Conservation (phyloP, 345 rosid genomes). For the Citropsis articulata region DNA sequence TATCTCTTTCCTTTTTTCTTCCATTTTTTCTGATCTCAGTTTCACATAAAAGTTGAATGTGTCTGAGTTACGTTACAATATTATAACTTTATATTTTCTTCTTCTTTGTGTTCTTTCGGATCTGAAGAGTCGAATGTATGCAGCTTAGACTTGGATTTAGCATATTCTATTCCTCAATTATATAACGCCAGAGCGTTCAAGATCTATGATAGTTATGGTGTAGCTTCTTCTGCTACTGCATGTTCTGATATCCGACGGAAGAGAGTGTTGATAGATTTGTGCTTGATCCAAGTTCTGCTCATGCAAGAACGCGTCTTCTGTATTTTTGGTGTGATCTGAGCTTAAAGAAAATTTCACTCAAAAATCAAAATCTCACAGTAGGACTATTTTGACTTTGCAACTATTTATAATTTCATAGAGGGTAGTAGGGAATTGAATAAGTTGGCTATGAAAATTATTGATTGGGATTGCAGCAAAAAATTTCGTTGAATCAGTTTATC, state of each 20-base stretch:
- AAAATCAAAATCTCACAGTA: background rate
- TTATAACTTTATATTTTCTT: background rate
- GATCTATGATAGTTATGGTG: background rate
- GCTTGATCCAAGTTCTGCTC: background rate
- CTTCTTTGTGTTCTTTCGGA: background rate
- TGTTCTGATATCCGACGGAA: too few relatives aligned
- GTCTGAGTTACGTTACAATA: background rate
- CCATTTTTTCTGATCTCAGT: background rate
- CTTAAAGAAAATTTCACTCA: background rate
- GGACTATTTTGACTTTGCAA: too few relatives aligned
- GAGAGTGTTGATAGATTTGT: background rate
- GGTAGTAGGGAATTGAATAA: too few relatives aligned
- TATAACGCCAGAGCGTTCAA: background rate
- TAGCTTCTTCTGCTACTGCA: too few relatives aligned
- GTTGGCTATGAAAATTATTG: background rate
- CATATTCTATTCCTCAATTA: background rate
- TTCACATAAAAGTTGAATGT: background rate
- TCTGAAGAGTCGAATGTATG: background rate
- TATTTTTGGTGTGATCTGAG: background rate
- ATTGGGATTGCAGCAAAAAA: background rate
- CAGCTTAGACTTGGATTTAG: background rate
- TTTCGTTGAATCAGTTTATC: background rate
- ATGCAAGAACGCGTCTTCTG: background rate
- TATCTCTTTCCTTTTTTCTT: background rate
- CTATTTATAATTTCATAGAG: too few relatives aligned